Evolutionary conservation across 2,329 filamentous ascomycete genomes (phyloP).

Genomic region (Camillea tinctor): DNA sequence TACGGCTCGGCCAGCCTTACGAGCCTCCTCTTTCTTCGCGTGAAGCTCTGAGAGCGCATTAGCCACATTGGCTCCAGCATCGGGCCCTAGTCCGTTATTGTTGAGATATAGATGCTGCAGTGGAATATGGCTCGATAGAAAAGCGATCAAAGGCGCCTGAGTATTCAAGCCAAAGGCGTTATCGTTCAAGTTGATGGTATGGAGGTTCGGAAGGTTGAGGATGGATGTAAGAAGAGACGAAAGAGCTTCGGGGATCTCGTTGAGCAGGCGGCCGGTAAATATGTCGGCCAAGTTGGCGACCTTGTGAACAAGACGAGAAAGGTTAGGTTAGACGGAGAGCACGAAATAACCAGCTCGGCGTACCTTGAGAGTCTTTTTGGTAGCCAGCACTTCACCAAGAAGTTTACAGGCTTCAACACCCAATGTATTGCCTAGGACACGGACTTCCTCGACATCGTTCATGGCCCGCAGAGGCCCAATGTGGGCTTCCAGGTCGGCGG

Average conservation of each 20-base stretch:
- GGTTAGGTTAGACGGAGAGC: conserved; percentile 9
- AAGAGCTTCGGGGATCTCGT: conserved; percentile 89
- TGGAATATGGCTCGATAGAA: conserved; percentile 83
- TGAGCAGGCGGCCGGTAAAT: conserved; percentile 90
- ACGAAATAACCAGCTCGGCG: conserved; percentile 14
- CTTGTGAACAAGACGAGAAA: conserved; percentile 35
- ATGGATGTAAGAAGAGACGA: conserved; percentile 82
- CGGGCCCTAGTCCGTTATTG: conserved; percentile 95
- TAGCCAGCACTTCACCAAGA: conserved; percentile 77
- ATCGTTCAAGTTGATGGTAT: conserved; percentile 93
- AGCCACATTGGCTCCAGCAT: conserved; percentile 84
- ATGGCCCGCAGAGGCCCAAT: conserved; percentile 72
- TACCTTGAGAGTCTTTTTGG: conserved; percentile 80
- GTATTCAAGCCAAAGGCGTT: conserved; percentile 98
- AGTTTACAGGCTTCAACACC: conserved; percentile 85
- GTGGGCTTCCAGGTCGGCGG: conserved; percentile 81
- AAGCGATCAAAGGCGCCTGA: conserved; percentile 86
- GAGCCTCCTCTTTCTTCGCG: conserved; percentile 76
- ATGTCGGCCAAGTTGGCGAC: conserved; percentile 93
- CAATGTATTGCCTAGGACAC: conserved; percentile 86
- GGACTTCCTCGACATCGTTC: conserved; percentile 78
- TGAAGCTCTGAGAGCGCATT: conserved; percentile 83
- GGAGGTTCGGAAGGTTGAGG: conserved; percentile 79
- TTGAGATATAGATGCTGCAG: conserved; percentile 94
- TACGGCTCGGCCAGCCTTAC: conserved; percentile 68